These are phyloP conservation scores for Chaetothyriales sp. DNA, from an alignment of 2,329 filamentous ascomycete species.

Conservation along the genomic window DNA sequence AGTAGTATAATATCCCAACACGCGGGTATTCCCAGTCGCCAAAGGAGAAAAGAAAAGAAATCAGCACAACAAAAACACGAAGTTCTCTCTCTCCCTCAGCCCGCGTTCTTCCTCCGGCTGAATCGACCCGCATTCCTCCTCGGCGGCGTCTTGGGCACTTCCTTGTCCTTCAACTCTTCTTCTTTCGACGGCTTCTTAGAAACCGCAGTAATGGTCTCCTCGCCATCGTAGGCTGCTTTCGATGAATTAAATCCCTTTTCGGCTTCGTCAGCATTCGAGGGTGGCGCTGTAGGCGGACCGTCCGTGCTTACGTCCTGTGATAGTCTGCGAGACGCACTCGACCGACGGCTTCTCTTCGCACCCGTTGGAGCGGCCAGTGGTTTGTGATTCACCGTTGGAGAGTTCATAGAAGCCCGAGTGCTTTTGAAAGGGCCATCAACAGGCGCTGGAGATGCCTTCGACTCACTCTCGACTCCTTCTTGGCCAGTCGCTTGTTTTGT, in stretches of 20 bases:
- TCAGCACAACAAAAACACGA: no score
- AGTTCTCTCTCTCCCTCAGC: background rate
- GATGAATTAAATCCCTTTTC: background rate
- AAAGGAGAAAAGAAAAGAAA: no score
- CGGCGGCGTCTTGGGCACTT: background rate
- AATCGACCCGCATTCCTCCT: background rate
- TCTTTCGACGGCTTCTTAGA: background rate
- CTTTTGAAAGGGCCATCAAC: background rate
- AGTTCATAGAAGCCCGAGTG: slow-evolving; percentile 3
- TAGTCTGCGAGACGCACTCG: slow-evolving; percentile 5
- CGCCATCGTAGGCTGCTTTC: background rate
- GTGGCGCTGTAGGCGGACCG: background rate
- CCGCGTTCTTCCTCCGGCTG: background rate
- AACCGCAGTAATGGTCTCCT: background rate
- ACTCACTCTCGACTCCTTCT: background rate
- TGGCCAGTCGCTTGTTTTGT: background rate
- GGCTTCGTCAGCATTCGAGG: background rate
- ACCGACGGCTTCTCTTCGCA: slow-evolving; percentile 9
- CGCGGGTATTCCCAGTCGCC: no score
- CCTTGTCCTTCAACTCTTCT: background rate
- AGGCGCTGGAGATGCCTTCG: background rate
- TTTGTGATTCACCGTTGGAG: slow-evolving; percentile 9
- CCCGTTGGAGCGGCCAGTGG: slow-evolving; percentile 5
- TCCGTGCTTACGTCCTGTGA: background rate
- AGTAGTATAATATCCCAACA: no score